Evolutionary conservation across 1,139 yeast genomes (phyloP), one percentile per base, ranked within the genome.

Genomic region (Pichia inconspicua): DNA sequence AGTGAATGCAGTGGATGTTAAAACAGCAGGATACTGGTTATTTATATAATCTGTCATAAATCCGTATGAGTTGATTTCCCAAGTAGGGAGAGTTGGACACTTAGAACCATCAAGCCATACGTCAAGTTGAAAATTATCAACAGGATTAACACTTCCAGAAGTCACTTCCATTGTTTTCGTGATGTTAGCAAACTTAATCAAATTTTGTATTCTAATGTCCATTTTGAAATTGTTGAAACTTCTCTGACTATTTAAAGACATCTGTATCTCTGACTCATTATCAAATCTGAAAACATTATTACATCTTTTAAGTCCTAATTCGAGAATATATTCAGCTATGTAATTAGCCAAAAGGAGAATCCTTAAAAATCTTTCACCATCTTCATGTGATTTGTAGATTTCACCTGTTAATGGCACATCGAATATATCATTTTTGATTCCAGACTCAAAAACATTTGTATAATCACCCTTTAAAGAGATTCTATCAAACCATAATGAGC

Each of bases 401-500:
- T 81, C 76, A 3, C 90, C 92, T 53, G 84, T 77, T 15, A 75
- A 70, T 9, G 90, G 89, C 44, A 78, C 66, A 64, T 84, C 90
- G 58, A 83, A 77, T 53, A 81, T 71, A 56, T 76, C 74, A 46
- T 75, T 77, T 46, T 66, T 64, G 17, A 83, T 77, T 7, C 90
- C 90, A 4, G 84, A 78, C 40, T 73, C 73, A 46, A 68, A 73
- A 43, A 72, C 67, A 47, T 72, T 76, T 40, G 69, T 69, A 55
- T 75, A 80, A 55, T 79, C 84, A 3, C 70, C 69, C 55, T 80
- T 80, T 30, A 65, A 55, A 25, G 66, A 65, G 40, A 82, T 67
- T 41, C 71, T 70, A 63, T 84, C 90, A 65, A 78, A 84, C 90
- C 92, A 84, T 40, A 84, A 65, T 0, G 89, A 78, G 2, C 94